These are phyloP conservation scores for Puccinia novopanici DNA, from an alignment of 1,284 basidiomycete species.

Conservation along the genomic window DNA sequence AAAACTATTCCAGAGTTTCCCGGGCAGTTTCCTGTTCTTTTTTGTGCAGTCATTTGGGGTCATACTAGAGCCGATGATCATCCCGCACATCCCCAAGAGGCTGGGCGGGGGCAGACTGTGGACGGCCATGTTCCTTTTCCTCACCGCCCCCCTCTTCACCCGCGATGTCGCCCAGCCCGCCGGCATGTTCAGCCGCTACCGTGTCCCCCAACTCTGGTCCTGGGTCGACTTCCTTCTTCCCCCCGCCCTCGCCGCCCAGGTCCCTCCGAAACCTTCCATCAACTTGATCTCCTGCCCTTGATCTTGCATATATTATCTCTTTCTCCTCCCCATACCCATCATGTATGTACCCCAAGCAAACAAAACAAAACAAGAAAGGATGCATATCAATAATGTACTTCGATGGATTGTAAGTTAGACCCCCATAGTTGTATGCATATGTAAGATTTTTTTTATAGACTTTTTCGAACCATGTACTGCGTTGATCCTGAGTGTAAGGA, in stretches of 20 bases:
- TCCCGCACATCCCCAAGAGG: conserved; percentile 25
- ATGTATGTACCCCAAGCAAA: too few species aligned
- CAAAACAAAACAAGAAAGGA: too few species aligned
- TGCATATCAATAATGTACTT: too few species aligned
- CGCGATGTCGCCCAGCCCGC: neutral
- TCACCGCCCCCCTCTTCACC: conserved; percentile 21
- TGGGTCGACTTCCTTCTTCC: neutral
- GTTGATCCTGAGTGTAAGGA: too few species aligned
- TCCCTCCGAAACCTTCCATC: neutral
- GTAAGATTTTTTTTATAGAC: too few species aligned
- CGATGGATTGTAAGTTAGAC: too few species aligned
- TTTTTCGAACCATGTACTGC: too few species aligned
- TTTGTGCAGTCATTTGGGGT: conserved; percentile 33
- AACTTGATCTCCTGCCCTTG: neutral
- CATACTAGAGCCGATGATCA: conserved; percentile 36
- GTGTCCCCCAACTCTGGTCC: neutral
- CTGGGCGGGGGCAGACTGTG: conserved; percentile 22
- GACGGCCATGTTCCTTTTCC: conserved; percentile 10
- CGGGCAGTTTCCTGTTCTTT: conserved; percentile 31
- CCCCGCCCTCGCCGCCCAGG: neutral
- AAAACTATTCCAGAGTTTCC: conserved; percentile 15
- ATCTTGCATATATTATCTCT: too few species aligned
- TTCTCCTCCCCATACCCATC: too few species aligned
- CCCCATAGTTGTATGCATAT: too few species aligned
- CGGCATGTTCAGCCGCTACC: neutral